Evolutionary conservation across 495 filamentous ascomycete genomes (phyloP).

Genomic region (Hyaloscypha finlandica): DNA sequence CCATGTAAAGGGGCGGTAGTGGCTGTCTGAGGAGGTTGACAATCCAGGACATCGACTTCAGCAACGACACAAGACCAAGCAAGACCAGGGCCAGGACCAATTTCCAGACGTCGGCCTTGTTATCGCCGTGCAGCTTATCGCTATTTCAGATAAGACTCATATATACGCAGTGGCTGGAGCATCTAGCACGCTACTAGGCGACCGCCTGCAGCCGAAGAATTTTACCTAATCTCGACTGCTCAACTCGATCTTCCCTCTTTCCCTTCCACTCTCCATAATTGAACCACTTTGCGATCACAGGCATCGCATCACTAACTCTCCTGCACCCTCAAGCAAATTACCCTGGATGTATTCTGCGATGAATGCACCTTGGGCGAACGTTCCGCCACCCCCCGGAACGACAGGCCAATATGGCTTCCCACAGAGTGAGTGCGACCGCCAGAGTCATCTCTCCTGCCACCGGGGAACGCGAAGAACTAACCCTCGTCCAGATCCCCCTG

Average conservation of each 20-base stretch:
- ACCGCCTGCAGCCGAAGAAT: background rate
- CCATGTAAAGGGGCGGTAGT: slow-evolving; percentile 9
- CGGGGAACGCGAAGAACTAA: slow-evolving; percentile 18
- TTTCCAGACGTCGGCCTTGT: background rate
- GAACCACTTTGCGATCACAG: slow-evolving; percentile 2
- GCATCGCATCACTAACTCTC: slow-evolving; percentile 29
- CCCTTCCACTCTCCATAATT: slow-evolving; percentile 3
- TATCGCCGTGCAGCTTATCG: slow-evolving; percentile 20
- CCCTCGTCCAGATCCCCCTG: slow-evolving; percentile 35
- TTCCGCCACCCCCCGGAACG: slow-evolving; percentile 33
- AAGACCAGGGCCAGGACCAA: background rate
- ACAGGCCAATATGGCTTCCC: slow-evolving; percentile 26
- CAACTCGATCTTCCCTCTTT: slow-evolving; percentile 11
- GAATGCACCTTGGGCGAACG: slow-evolving; percentile 27
- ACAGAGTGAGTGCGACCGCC: slow-evolving; percentile 26
- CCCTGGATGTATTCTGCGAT: slow-evolving; percentile 28
- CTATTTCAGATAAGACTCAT: background rate
- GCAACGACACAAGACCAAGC: slow-evolving; percentile 2
- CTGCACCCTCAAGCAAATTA: slow-evolving; percentile 18
- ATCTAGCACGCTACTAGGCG: slow-evolving; percentile 9
- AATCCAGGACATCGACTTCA: background rate
- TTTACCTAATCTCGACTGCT: background rate
- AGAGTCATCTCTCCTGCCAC: slow-evolving; percentile 2
- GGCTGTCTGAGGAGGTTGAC: background rate
- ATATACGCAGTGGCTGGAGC: slow-evolving; percentile 10